A percentile compares a stretch with the other conserved stretches of the same genome.
phyloP scores from a whole-genome alignment of 1,139 yeast species.

The Debaryomycetaceae sp. region DNA sequence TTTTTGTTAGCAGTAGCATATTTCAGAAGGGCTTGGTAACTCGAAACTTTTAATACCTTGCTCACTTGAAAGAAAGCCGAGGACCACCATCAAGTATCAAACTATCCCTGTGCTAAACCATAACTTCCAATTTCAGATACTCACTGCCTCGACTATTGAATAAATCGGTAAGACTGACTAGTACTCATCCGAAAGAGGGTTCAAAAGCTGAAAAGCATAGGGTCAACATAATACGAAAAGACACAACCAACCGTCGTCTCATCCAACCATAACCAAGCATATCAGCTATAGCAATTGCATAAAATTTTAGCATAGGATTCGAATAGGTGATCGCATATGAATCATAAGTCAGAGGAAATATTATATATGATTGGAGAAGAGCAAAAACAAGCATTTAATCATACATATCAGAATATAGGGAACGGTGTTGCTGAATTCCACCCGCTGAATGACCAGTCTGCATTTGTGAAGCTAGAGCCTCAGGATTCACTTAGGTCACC shows the following conservation, averaged over 20 bases:
- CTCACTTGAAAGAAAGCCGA: too few species aligned
- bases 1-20: background rate
- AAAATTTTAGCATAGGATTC: background rate
- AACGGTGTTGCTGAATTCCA: background rate
- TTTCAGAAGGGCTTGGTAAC: background rate
- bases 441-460: slow-evolving; percentile 1
- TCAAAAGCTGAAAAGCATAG: too few species aligned
- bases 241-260: too few species aligned
- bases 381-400: background rate
- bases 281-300: background rate
- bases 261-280: background rate
- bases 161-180: too few species aligned
- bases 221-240: too few species aligned
- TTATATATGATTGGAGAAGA: background rate
- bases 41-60: background rate
- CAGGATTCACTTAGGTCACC: slow-evolving; percentile 9
- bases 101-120: too few species aligned
- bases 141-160: too few species aligned
- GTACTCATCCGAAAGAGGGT: too few species aligned
- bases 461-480: slow-evolving; percentile 6
- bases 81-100: too few species aligned
- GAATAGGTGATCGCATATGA: background rate
- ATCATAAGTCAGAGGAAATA: background rate
- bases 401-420: background rate
- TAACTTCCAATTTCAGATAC: too few species aligned